These are phyloP conservation scores for Pulveroboletus sp. DNA, from an alignment of 1,284 basidiomycete genomes.

Conservation along the genomic window DNA sequence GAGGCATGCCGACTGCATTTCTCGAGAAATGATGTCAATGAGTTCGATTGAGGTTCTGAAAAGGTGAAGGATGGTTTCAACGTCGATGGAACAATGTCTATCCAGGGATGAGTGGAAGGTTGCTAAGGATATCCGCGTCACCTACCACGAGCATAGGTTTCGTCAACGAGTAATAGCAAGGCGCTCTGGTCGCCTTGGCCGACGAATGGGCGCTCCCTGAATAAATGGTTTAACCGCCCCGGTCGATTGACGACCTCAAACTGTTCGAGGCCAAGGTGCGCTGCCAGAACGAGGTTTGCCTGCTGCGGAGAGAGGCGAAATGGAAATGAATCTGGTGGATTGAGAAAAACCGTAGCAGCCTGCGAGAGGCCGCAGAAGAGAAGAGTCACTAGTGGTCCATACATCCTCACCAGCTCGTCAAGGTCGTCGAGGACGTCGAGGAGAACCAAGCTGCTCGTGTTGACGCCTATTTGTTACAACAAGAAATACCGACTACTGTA, in stretches of 20 bases:
- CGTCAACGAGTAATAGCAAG: conserved; percentile 58
- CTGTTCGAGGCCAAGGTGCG: conserved; percentile 68
- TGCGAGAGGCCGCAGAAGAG: conserved; percentile 35
- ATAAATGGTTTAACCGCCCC: conserved; percentile 30
- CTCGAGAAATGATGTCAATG: conserved; percentile 47
- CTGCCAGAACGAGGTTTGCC: conserved; percentile 60
- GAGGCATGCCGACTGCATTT: conserved; percentile 59
- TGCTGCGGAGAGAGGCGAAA: conserved; percentile 49
- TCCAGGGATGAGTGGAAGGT: conserved; percentile 3
- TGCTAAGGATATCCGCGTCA: not conserved
- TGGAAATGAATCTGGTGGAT: conserved; percentile 39
- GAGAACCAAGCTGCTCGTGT: conserved; percentile 2
- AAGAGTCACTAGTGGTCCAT: conserved; percentile 29
- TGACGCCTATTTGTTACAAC: conserved; percentile 24
- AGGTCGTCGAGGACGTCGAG: not conserved
- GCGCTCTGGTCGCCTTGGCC: conserved; percentile 54
- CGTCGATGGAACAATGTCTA: conserved; percentile 53
- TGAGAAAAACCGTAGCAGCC: conserved; percentile 58
- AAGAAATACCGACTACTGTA: not conserved
- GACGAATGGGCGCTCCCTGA: conserved; percentile 53
- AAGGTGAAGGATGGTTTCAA: conserved; percentile 48
- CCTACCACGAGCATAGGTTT: conserved; percentile 59
- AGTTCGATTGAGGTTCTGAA: conserved; percentile 24
- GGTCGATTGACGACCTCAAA: conserved; percentile 54
- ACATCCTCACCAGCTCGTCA: conserved; percentile 25